Base-by-base conservation (phyloP, 2,329 filamentous ascomycete genomes). In the Fonsecaea erecta region DNA sequence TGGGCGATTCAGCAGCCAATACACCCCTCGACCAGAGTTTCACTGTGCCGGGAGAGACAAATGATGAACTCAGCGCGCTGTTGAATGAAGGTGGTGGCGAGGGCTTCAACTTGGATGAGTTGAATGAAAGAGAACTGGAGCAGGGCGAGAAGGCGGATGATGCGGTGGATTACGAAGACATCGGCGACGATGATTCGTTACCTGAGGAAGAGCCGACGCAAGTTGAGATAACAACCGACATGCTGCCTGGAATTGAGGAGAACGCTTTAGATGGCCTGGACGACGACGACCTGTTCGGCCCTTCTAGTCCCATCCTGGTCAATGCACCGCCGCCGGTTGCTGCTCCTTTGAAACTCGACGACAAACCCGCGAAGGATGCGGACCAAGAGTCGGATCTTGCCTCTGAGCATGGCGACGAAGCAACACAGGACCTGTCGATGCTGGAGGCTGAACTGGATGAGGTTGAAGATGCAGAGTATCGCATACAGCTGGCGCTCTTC, bases 101-200 rank as follows among this genome's bases (percentile, higher is more conserved):
- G 30, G 62, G 64, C 12, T 62, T 71, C 52, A 65, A 71, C 60
- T 54, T 69, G 56, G 60, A 71, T 60, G 64, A 66, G 30, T 43
- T 73, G 35, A 71, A 73, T 54, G 62, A 65, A 54, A 62, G 64
- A 66, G 66, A 65, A 34, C 60, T 60, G 76, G 84, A 59, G 81
- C 82, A 59, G 59, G 84, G 83, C 21, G 90, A 92, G 76, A 99
- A 99, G 78, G 94, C 93, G 61, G 93, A 93, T 66, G 91, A 98
- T 78, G 95, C 95, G 46, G 81, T 95, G 68, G 95, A 99, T 75
- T 99, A 85, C 72, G 92, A 91, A 75, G 92, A 97, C 74, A 93
- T 98, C 68, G 90, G 90, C 70, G 94, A 98, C 75, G 93, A 96
- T 74, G 93, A 97, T 68, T 84, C 97, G 7, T 90, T 92, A 11